Evolutionary conservation across 1,284 basidiomycete genomes (phyloP).

Genomic region (Termitomyces sp.): DNA sequence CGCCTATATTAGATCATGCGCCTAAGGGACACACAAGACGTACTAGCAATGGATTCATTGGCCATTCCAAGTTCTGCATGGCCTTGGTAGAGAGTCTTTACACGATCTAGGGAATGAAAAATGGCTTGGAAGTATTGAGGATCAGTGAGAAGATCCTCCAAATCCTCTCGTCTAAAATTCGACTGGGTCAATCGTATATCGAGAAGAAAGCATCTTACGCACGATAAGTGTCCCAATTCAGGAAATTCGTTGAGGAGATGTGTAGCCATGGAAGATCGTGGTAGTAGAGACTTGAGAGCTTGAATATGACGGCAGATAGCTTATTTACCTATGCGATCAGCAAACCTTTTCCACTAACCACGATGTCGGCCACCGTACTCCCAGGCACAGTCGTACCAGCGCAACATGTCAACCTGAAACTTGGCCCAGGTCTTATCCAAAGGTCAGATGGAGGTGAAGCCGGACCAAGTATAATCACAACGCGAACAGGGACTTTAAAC

Average conservation of each 20-base stretch:
- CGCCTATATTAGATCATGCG: background rate
- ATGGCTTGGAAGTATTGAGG: slow-evolving; percentile 82
- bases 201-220: slow-evolving; percentile 9
- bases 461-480: slow-evolving; percentile 49
- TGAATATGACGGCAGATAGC: background rate
- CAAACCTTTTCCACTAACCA: slow-evolving; percentile 6
- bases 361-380: slow-evolving; percentile 52
- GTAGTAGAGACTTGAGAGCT: slow-evolving; percentile 9
- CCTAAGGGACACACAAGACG: slow-evolving; percentile 24
- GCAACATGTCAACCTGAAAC: slow-evolving; percentile 71
- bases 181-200: slow-evolving; percentile 1
- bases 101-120: slow-evolving; percentile 72
- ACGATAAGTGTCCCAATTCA: slow-evolving; percentile 68
- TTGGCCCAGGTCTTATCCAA: slow-evolving; percentile 72
- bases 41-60: slow-evolving; percentile 82
- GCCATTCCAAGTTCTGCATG: slow-evolving; percentile 75
- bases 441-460: slow-evolving; percentile 27
- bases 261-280: slow-evolving; percentile 34
- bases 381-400: slow-evolving; percentile 67
- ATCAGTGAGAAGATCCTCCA: slow-evolving; percentile 83
- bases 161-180: slow-evolving; percentile 64
- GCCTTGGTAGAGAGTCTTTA: slow-evolving; percentile 68
- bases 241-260: slow-evolving; percentile 62
- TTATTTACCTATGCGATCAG: background rate
- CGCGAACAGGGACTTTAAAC: slow-evolving; percentile 61